phyloP scores from a whole-genome alignment of 345 rosid genomes.

The Citrus cavaleriei region DNA sequence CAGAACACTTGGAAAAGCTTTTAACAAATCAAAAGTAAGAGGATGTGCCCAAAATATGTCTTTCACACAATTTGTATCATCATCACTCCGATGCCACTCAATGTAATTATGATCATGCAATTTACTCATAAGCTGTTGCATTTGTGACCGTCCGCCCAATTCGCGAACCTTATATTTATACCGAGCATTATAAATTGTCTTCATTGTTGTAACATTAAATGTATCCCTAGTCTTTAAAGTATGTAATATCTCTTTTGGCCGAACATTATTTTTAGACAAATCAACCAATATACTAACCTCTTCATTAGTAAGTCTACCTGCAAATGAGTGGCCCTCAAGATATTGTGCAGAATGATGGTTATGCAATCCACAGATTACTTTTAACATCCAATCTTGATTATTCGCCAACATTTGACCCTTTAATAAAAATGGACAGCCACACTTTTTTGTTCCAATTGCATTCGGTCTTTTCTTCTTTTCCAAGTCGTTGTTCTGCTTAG shows the following conservation, averaged over 20 bases:
- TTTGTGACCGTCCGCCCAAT: conserved; percentile 1
- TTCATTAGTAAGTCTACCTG: conserved; percentile 11
- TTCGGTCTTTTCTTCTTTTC: too few species aligned
- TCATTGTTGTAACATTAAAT: conserved; percentile 3
- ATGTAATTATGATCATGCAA: conserved; percentile 7
- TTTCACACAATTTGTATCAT: background rate
- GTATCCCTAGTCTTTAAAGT: conserved; percentile 3
- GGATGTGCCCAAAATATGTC: background rate
- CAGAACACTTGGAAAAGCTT: background rate
- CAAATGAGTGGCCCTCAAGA: background rate
- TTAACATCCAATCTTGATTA: too few species aligned
- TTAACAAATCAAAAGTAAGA: background rate
- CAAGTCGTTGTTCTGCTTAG: background rate
- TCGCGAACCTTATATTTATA: conserved; percentile 7
- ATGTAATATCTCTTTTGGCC: conserved; percentile 8
- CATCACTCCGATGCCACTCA: conserved; percentile 5
- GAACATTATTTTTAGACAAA: conserved; percentile 3
- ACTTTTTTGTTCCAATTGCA: too few species aligned
- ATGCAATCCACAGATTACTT: too few species aligned
- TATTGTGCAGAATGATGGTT: too few species aligned
- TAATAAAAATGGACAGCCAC: too few species aligned
- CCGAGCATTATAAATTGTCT: conserved; percentile 16
- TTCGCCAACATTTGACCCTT: too few species aligned
- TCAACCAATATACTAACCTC: conserved; percentile 8
- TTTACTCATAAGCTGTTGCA: conserved; percentile 10